Base-by-base conservation (phyloP, 176 grass and related monocot genomes). In the Zea mays region DNA sequence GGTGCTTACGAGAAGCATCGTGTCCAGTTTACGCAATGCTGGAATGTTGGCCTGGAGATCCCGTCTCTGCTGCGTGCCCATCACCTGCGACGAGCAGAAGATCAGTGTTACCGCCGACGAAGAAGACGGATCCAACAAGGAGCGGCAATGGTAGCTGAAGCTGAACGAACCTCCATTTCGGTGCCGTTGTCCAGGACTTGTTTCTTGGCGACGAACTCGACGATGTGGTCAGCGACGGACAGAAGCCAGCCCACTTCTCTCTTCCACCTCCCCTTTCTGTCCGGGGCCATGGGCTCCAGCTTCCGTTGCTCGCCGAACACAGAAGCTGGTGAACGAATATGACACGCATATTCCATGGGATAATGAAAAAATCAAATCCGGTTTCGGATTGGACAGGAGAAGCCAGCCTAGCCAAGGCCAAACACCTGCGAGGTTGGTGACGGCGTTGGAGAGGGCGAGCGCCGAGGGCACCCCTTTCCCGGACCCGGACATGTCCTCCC, bases 391-490 rank as follows among this genome's bases (percentile, higher is more conserved):
- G 3, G 55, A 20, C 55, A 57, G 55, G 52, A 20, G 57, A 46
- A 1, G 2, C 1, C 58, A 62, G 36, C 38, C 38, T 27, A 27
- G 38, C 13, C 21, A 12, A 37, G 27, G 27, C n/a, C 0, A 10
- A n/a, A 63, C 16, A 96, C 92, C 92, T 96, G 92, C 92, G 66
- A 96, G 92, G 59, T 96, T 96, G 19, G 92, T 96, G 78, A 96
- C 76, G 84, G 92, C 89, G 77, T 96, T 96, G 59, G 92, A 96
- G 42, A 96, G 66, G 35, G 92, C 89, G 36, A 96, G 83, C 63
- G 92, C 89, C 13, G 92, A 91, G 59, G 92, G 77, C 76, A 96
- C 92, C 65, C 92, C 92, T 80, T 96, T 96, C 20, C 92, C 92
- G 12, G 89, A 89, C 17, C 92, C 92, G 5, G 92, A 96, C 92